Evolutionary conservation across 345 rosid genomes (phyloP).

Genomic region (Cardamine resedifolia): DNA sequence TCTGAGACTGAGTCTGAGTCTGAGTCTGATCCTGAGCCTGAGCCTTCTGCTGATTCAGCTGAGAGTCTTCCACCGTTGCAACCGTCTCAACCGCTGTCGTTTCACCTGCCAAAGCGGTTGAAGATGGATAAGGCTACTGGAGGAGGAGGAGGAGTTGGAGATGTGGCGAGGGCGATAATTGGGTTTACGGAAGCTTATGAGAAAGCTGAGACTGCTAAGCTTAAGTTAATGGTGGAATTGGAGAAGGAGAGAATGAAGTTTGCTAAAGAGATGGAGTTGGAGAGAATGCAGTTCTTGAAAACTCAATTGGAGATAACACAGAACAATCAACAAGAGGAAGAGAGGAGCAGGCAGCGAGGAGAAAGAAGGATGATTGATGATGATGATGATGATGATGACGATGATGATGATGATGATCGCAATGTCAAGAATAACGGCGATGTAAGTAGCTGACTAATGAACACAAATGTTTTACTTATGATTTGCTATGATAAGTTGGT

Average conservation of each 20-base stretch:
- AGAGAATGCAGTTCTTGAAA: constrained; percentile 91
- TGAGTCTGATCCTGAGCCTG: constrained; percentile 44
- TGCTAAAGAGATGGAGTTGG: constrained; percentile 80
- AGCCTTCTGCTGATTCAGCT: constrained; percentile 40
- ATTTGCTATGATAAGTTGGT: constrained; percentile 19
- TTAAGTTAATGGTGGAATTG: constrained; percentile 78
- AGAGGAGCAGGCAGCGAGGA: constrained; percentile 20
- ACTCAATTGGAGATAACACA: constrained; percentile 79
- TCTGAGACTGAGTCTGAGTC: constrained; percentile 42
- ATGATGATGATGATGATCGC: neutral
- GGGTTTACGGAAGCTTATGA: constrained; percentile 82
- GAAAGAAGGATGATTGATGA: constrained; percentile 14
- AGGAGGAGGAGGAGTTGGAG: constrained; percentile 37
- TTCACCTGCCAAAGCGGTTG: constrained; percentile 25
- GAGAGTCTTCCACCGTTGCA: constrained; percentile 47
- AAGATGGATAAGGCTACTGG: constrained; percentile 33
- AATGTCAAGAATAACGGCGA: constrained; percentile 32
- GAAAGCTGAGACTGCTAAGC: constrained; percentile 74
- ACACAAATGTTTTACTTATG: constrained; percentile 12
- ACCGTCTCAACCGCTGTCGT: constrained; percentile 15
- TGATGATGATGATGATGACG: constrained; percentile 11
- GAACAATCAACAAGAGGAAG: constrained; percentile 41
- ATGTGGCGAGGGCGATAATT: constrained; percentile 60
- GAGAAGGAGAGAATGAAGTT: constrained; percentile 92
- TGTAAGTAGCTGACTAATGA: constrained; percentile 40